These are phyloP conservation scores for Diaporthe capsici DNA, from an alignment of 2,329 filamentous ascomycete genomes.

Conservation along the genomic window DNA sequence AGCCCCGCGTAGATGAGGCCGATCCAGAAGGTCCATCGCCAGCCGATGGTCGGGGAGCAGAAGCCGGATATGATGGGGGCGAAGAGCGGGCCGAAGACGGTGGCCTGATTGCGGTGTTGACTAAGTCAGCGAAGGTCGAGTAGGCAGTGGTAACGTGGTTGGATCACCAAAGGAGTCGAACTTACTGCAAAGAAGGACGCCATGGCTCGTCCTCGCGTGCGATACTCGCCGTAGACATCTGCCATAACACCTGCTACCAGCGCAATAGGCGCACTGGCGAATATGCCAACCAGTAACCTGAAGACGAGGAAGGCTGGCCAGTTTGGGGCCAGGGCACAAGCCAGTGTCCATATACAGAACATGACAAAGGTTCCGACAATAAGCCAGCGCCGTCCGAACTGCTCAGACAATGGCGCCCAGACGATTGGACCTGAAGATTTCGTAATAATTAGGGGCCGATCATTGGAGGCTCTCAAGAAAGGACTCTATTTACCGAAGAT, in stretches of 20 bases:
- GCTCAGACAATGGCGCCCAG: slow-evolving; percentile 77
- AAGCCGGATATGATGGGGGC: slow-evolving; percentile 77
- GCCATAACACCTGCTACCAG: slow-evolving; percentile 76
- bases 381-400: slow-evolving; percentile 69
- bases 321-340: slow-evolving; percentile 67
- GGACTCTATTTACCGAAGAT: slow-evolving; percentile 62
- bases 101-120: slow-evolving; percentile 59
- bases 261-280: slow-evolving; percentile 71
- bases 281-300: slow-evolving; percentile 66
- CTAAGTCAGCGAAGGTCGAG: background rate
- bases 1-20: slow-evolving; percentile 76
- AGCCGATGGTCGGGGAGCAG: slow-evolving; percentile 69
- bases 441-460: background rate
- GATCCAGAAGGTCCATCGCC: slow-evolving; percentile 81
- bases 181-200: slow-evolving; percentile 74
- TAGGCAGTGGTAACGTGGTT: background rate
- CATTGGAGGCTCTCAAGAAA: slow-evolving; percentile 12
- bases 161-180: slow-evolving; percentile 3
- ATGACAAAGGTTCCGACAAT: slow-evolving; percentile 60
- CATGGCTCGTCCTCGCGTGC: slow-evolving; percentile 71
- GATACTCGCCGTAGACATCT: slow-evolving; percentile 73
- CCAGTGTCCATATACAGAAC: slow-evolving; percentile 68
- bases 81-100: slow-evolving; percentile 75
- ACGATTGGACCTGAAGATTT: slow-evolving; percentile 62
- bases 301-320: slow-evolving; percentile 69